Evolutionary conservation across 2,329 filamentous ascomycete genomes (phyloP), one percentile per base, ranked within the genome.

Genomic region (Fusarium abutilonis): DNA sequence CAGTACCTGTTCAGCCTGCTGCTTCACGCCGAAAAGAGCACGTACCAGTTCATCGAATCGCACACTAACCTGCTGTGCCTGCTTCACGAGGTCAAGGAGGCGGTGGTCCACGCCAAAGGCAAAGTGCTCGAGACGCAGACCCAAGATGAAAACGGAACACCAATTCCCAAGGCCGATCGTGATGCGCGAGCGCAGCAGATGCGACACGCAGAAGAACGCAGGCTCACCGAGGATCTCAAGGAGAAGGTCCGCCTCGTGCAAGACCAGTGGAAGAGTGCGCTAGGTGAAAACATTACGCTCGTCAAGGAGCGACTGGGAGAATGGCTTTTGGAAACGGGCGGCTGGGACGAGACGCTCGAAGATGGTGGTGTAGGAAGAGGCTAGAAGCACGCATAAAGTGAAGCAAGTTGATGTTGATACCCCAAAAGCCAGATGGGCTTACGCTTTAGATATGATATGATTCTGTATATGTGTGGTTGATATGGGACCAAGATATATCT

Each of bases 1-100:
- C 92, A 97, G 76, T 98, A 99, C 74, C 83, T 99, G 0, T 95
- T 93, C 75, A 90, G 88, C 42, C 80, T 98, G 21, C 82, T 99
- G 9, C 85, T 89, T 6, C 94, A 98, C 70, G 90, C 93, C 0
- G 92, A 96, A 74, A 96, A 95, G 79, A 93, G 90, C 69, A 94
- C 92, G 9, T 96, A 97, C 72, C 95, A 98, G 75, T 98, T 97
- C 77, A 97, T 98, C 70, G 95, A 98, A 79, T 90, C 88, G 7
- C 94, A 98, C 79, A 94, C 88, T 28, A 97, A 97, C 72, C 80
- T 97, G 31, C 82, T 97, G 21, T 98, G 94, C 71, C 81, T 98
- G 34, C 78, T 97, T 53, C 95, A 97, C 70, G 93, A 97, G 76
- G 92, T 97, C 49, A 92, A 92, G 72, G 91, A 91, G 50, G 89